Conservation (phyloP, 306 rosid species). For the Malus sieversii region DNA sequence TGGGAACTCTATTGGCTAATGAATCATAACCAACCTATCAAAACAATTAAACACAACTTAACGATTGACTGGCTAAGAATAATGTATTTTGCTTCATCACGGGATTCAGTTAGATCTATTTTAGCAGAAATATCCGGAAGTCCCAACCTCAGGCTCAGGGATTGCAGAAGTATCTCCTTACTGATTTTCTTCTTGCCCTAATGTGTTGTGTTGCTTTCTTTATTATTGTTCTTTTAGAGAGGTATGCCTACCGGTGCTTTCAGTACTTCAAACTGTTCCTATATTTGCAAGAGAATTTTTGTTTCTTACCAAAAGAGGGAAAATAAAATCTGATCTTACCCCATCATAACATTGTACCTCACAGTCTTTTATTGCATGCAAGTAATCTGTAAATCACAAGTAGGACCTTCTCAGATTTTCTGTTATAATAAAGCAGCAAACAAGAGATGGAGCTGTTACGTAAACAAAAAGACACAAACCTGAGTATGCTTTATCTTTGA, state of each 20-base stretch:
- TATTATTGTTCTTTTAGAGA: neutral
- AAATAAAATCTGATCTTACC: constrained; percentile 31
- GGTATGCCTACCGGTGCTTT: neutral
- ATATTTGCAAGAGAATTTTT: neutral
- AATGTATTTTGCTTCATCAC: neutral
- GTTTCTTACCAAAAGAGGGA: neutral
- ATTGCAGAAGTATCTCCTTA: neutral
- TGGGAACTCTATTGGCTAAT: neutral
- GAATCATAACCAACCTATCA: neutral
- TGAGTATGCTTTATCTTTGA: constrained; percentile 76
- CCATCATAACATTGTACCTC: constrained; percentile 42
- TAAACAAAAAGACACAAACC: constrained; percentile 32
- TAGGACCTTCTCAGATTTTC: constrained; percentile 1
- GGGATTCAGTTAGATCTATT: neutral
- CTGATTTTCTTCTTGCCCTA: neutral
- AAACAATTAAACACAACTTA: neutral
- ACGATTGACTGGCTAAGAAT: neutral
- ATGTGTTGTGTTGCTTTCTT: neutral
- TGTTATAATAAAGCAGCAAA: neutral
- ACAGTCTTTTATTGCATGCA: constrained; percentile 67
- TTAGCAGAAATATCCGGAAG: neutral
- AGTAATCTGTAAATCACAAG: constrained; percentile 53
- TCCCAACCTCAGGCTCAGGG: neutral
- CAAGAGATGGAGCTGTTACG: neutral
- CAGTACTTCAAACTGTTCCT: neutral